phyloP scores from a whole-genome alignment of 202 grass and related monocot genomes.

The Setaria italica region DNA sequence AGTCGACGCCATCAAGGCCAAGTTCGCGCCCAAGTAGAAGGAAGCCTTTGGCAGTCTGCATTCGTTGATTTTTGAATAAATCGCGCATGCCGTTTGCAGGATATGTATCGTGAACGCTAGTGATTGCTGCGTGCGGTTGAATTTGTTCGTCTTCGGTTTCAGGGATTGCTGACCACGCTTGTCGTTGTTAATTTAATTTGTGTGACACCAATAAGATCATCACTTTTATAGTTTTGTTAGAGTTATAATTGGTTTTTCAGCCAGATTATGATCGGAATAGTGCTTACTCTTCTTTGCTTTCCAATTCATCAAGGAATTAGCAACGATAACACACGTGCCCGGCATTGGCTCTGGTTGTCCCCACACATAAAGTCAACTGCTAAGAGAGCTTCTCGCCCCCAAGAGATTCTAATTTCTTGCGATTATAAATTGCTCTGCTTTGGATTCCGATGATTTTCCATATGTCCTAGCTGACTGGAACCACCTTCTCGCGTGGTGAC shows the following conservation, averaged over 20 bases:
- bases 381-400: neutral
- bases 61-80: neutral
- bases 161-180: neutral
- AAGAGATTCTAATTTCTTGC: neutral
- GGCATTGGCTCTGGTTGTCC: neutral
- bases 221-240: neutral
- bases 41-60: neutral
- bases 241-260: neutral
- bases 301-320: neutral
- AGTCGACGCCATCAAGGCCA: slow-evolving; percentile 59
- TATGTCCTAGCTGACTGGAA: no score
- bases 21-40: slow-evolving; percentile 50
- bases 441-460: no score
- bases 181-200: neutral
- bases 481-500: no score
- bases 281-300: neutral
- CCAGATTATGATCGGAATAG: neutral
- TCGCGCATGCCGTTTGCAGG: neutral
- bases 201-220: neutral
- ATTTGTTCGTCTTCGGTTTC: neutral
- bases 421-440: neutral
- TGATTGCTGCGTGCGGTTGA: neutral
- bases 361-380: no score
- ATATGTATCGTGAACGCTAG: neutral
- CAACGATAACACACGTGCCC: no score